Evolutionary conservation across 2,329 filamentous ascomycete genomes (phyloP).

Genomic region (Hypomyces perniciosus): DNA sequence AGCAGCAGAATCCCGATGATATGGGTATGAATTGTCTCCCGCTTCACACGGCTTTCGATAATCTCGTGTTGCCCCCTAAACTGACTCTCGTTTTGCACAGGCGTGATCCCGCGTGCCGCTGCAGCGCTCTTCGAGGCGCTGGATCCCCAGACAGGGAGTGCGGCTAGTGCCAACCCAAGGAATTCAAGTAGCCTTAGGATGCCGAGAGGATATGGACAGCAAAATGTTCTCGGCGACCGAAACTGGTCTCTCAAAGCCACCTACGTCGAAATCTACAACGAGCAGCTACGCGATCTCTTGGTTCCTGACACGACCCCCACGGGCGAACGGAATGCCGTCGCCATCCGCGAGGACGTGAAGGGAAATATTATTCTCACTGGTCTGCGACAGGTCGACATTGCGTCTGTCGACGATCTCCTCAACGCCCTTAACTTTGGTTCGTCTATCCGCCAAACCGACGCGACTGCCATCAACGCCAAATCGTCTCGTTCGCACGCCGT

Average conservation of each 20-base stretch:
- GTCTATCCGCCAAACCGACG: conserved; percentile 89
- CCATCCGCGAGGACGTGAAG: conserved; percentile 88
- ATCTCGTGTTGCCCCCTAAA: neutral
- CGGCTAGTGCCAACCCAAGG: conserved; percentile 43
- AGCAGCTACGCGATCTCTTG: conserved; percentile 85
- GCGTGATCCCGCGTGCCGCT: conserved; percentile 91
- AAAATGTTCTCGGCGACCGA: conserved; percentile 55
- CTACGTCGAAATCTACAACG: conserved; percentile 97
- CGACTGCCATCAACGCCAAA: conserved; percentile 94
- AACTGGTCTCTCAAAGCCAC: conserved; percentile 90
- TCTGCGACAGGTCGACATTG: conserved; percentile 79
- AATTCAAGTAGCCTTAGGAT: conserved; percentile 58
- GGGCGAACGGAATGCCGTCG: conserved; percentile 71
- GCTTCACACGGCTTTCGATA: neutral
- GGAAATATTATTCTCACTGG: conserved; percentile 93
- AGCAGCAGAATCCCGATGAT: conserved; percentile 62
- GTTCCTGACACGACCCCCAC: conserved; percentile 65
- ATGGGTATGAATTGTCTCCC: conserved; percentile 61
- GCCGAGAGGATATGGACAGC: conserved; percentile 61
- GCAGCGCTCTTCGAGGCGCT: conserved; percentile 83
- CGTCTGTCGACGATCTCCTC: conserved; percentile 86
- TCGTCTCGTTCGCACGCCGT: conserved; percentile 97
- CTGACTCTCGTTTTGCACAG: conserved; percentile 37
- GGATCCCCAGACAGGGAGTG: conserved; percentile 51
- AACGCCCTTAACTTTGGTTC: conserved; percentile 88